These are phyloP conservation scores for Linum trigynum DNA, from an alignment of 345 rosid genomes.

Conservation along the genomic window DNA sequence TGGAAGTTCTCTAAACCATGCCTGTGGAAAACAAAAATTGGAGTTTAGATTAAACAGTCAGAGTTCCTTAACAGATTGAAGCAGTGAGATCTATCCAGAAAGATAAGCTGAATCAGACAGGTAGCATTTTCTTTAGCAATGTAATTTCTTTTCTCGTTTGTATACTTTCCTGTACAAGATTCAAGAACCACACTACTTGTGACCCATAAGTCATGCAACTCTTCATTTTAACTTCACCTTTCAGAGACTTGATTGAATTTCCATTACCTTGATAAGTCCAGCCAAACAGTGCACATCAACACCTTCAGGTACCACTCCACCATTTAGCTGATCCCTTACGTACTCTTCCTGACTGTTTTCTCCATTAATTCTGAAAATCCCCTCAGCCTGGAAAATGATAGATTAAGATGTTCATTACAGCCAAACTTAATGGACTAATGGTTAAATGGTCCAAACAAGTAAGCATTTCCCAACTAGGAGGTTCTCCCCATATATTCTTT, in stretches of 20 bases:
- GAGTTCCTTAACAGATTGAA: not conserved
- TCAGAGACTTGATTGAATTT: not conserved
- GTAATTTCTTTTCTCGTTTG: too few relatives aligned
- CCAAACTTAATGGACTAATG: not conserved
- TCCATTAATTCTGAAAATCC: conserved; percentile 87
- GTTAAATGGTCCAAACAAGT: not conserved
- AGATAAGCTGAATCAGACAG: not conserved
- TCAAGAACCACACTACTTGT: not conserved
- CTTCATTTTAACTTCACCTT: too few relatives aligned
- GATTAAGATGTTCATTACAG: not conserved
- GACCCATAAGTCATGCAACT: not conserved
- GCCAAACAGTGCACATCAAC: conserved; percentile 93
- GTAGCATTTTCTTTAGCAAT: too few relatives aligned
- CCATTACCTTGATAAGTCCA: conserved; percentile 79
- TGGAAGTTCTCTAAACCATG: conserved; percentile 99
- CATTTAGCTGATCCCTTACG: conserved; percentile 75
- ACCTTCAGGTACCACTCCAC: conserved; percentile 64
- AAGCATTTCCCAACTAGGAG: not conserved
- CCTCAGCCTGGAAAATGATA: conserved; percentile 56
- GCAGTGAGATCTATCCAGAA: not conserved
- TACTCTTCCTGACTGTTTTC: conserved; percentile 88
- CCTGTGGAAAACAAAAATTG: conserved; percentile 33
- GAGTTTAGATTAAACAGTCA: not conserved
- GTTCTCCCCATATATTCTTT: not conserved
- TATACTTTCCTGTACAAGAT: too few relatives aligned